These are phyloP conservation scores for Neostapfia colusana DNA, from an alignment of 176 grass and related monocot genomes.

Conservation along the genomic window DNA sequence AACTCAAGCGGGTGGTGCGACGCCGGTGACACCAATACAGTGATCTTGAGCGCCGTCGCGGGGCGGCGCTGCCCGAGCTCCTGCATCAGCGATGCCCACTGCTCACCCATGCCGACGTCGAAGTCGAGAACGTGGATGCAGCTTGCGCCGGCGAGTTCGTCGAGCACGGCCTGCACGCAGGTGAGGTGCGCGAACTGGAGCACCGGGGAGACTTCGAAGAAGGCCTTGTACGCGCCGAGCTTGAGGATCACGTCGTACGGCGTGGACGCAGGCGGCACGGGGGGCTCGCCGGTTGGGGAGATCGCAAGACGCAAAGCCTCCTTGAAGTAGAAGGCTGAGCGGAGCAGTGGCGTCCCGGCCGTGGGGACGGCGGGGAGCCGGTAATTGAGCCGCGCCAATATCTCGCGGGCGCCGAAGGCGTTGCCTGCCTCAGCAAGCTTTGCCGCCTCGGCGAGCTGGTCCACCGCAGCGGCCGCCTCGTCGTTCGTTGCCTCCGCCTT, in stretches of 20 bases:
- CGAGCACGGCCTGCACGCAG: constrained; percentile 79
- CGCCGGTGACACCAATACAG: constrained; percentile 63
- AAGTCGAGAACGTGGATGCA: constrained; percentile 87
- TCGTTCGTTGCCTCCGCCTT: constrained; percentile 35
- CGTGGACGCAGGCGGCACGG: constrained; percentile 33
- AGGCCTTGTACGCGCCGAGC: constrained; percentile 77
- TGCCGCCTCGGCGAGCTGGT: constrained; percentile 53
- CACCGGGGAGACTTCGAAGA: constrained; percentile 72
- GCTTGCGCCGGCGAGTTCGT: constrained; percentile 41
- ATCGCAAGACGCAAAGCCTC: constrained; percentile 70
- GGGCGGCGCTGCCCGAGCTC: constrained; percentile 67
- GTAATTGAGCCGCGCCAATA: constrained; percentile 99
- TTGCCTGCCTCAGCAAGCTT: constrained; percentile 52
- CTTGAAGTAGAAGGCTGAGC: constrained; percentile 97
- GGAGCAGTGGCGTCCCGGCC: constrained; percentile 88
- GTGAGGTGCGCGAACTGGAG: constrained; percentile 91
- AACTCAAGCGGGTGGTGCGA: constrained; percentile 78
- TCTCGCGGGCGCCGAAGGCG: constrained; percentile 74
- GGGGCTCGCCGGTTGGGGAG: constrained; percentile 34
- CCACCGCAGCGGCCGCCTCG: constrained; percentile 30
- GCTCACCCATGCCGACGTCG: constrained; percentile 86
- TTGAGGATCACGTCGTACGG: constrained; percentile 72
- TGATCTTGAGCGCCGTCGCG: constrained; percentile 60
- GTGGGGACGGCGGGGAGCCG: constrained; percentile 66
- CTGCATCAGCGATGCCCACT: constrained; percentile 95